Percentiles rank a stretch among this genome's conserved stretches.
Evolutionary conservation across 1,284 basidiomycete species (phyloP).

Genomic region (Puccinia horiana): DNA sequence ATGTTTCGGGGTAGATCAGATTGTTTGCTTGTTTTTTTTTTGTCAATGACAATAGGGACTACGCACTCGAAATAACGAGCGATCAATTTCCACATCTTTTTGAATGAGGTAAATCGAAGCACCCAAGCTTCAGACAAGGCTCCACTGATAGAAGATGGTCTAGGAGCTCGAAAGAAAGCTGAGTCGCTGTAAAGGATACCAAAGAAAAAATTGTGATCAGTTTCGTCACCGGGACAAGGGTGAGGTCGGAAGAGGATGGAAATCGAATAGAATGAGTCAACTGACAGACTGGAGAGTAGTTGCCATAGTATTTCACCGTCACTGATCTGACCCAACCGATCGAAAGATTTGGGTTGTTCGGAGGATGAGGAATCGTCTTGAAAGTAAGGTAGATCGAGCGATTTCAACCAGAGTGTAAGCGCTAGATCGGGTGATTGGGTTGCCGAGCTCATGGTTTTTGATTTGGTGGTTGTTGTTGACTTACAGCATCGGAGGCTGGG

Average conservation of each 20-base stretch:
- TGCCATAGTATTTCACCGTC: constrained; percentile 46
- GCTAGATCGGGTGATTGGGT: constrained; percentile 13
- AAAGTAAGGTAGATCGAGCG: constrained; percentile 33
- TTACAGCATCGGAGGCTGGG: background rate
- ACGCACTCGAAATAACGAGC: constrained; percentile 73
- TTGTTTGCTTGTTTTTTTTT: background rate
- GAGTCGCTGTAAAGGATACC: constrained; percentile 19
- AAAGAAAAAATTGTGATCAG: background rate
- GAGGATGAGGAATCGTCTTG: background rate
- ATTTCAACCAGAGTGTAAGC: constrained; percentile 37
- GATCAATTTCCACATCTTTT: constrained; percentile 80
- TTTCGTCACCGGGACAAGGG: background rate
- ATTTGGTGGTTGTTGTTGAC: background rate
- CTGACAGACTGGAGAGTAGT: constrained; percentile 33
- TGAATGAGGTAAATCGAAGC: constrained; percentile 76
- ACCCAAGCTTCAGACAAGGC: constrained; percentile 77
- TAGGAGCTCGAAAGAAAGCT: constrained; percentile 41
- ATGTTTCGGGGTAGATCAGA: background rate
- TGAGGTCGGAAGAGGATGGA: background rate
- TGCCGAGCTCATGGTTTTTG: background rate
- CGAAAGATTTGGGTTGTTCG: background rate
- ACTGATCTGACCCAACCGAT: constrained; percentile 29
- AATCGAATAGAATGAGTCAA: background rate
- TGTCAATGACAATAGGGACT: background rate
- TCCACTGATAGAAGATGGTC: constrained; percentile 46